Percentiles rank a stretch among this genome's conserved stretches.
Evolutionary conservation across 352 stramenopile species (phyloP).

Genomic region (Plasmopara muralis): DNA sequence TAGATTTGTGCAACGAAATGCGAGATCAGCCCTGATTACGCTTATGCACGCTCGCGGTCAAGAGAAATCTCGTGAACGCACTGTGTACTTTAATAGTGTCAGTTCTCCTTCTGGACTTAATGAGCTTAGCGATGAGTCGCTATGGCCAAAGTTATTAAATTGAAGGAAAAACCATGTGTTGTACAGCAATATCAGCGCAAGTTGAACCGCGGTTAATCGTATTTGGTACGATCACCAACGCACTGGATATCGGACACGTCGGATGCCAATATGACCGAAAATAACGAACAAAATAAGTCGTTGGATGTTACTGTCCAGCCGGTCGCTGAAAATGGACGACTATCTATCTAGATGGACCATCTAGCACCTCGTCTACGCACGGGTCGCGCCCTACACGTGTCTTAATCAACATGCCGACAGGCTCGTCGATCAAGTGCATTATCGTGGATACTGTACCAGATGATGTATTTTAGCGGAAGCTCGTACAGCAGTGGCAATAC

Average conservation of each 20-base stretch:
- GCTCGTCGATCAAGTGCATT: background rate
- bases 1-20: background rate
- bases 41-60: background rate
- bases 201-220: background rate
- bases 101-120: background rate
- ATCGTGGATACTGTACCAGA: background rate
- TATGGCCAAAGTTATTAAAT: background rate
- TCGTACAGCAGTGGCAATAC: constrained; percentile 1
- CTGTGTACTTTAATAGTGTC: constrained; percentile 2
- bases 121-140: background rate
- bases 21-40: background rate
- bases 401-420: background rate
- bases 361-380: too few relatives aligned
- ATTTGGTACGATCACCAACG: background rate
- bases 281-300: too few relatives aligned
- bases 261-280: background rate
- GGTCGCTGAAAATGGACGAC: too few relatives aligned
- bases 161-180: background rate
- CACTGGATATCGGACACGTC: background rate
- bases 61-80: background rate
- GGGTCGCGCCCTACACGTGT: background rate
- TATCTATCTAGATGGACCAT: too few relatives aligned
- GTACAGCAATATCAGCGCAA: background rate
- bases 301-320: too few relatives aligned
- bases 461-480: background rate